A percentile compares a stretch with the other conserved stretches of the same genome.
Conservation (phyloP, 805 yeast genomes). For the Cyberlindnera bimundalis region DNA sequence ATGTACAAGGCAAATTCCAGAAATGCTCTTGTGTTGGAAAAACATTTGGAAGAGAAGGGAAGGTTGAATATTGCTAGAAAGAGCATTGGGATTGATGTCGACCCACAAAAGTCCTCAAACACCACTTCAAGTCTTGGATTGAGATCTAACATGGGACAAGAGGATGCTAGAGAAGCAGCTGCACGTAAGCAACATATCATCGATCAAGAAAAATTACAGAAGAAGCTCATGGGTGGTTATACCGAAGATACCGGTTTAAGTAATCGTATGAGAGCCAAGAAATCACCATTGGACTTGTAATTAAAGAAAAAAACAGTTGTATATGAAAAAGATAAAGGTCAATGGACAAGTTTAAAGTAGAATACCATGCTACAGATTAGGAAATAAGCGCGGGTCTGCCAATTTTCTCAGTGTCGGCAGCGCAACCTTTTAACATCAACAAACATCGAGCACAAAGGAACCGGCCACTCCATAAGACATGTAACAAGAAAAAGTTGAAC, state of each 20-base stretch:
- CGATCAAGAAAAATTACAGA: background rate
- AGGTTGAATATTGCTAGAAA: constrained; percentile 1
- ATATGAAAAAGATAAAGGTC: no score
- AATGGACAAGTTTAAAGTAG: no score
- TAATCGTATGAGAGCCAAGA: background rate
- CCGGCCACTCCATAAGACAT: no score
- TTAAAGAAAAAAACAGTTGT: no score
- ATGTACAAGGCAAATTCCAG: constrained; percentile 76
- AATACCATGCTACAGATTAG: background rate
- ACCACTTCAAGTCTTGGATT: background rate
- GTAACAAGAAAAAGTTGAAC: no score
- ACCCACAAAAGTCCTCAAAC: background rate
- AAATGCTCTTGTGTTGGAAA: constrained; percentile 63
- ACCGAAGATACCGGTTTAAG: no score
- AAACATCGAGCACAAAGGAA: background rate
- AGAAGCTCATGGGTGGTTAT: background rate
- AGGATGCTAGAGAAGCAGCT: background rate
- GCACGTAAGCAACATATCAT: background rate
- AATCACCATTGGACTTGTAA: background rate
- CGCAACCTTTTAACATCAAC: background rate
- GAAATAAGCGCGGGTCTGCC: constrained; percentile 1
- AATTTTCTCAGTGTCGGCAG: background rate
- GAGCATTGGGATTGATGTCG: background rate
- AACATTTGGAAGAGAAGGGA: constrained; percentile 39
- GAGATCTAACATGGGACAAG: background rate